Conservation (phyloP, 352 stramenopile species). For the Phytophthora boehmeriae region DNA sequence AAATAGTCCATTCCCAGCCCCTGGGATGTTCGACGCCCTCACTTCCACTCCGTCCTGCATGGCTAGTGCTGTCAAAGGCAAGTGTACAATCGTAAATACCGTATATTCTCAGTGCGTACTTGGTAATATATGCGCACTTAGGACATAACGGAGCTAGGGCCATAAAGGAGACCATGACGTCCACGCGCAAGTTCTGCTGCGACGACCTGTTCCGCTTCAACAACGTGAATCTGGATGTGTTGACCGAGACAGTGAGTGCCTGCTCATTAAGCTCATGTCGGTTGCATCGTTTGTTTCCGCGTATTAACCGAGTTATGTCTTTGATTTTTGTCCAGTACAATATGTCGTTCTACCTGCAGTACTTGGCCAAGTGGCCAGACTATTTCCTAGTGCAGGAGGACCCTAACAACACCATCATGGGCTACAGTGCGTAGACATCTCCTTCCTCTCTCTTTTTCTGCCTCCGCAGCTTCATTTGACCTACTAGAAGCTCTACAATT, state of each 20-base stretch:
- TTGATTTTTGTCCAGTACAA: conserved; percentile 87
- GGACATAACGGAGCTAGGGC: no score
- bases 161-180: conserved; percentile 97
- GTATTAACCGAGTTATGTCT: conserved; percentile 20
- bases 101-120: no score
- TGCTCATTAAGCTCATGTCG: not conserved
- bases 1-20: conserved; percentile 63
- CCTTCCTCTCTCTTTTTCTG: conserved; percentile 5
- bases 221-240: conserved; percentile 97
- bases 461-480: not conserved
- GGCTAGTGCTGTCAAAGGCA: no score
- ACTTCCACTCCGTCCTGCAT: conserved; percentile 46
- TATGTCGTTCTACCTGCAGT: conserved; percentile 97
- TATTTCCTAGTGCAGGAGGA: conserved; percentile 96
- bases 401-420: conserved; percentile 94
- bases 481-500: not conserved
- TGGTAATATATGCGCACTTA: no score
- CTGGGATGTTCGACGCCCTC: conserved; percentile 48
- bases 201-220: conserved; percentile 99
- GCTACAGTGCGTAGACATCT: conserved; percentile 76
- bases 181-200: conserved; percentile 95
- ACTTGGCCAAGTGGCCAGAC: conserved; percentile 97
- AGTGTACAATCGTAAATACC: no score
- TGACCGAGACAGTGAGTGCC: conserved; percentile 91
- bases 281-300: not conserved